These are phyloP conservation scores for Fraxinus excelsior DNA, from an alignment of 257 asterid species.

Conservation along the genomic window DNA sequence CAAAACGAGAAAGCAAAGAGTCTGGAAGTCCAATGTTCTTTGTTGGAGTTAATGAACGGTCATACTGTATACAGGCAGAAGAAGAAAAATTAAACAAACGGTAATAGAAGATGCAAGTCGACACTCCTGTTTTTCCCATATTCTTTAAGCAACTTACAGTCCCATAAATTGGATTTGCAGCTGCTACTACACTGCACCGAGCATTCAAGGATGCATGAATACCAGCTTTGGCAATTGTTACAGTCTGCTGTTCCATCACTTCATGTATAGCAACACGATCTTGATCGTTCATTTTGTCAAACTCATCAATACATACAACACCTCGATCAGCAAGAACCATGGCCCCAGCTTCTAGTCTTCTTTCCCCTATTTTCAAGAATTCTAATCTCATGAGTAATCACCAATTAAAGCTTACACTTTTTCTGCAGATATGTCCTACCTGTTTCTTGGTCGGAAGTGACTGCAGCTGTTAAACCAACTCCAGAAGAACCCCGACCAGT, in stretches of 20 bases:
- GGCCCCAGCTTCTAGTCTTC: slow-evolving; percentile 97
- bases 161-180: slow-evolving; percentile 99
- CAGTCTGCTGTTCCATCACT: slow-evolving; percentile 99
- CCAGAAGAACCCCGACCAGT: slow-evolving; percentile 99
- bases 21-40: slow-evolving; percentile 98
- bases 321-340: slow-evolving; percentile 99
- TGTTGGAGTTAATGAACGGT: slow-evolving; percentile 93
- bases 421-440: slow-evolving; percentile 45
- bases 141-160: slow-evolving; percentile 62
- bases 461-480: slow-evolving; percentile 99
- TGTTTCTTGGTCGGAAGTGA: slow-evolving; percentile 97
- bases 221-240: slow-evolving; percentile 99
- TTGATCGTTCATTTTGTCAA: slow-evolving; percentile 97
- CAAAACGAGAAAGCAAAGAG: slow-evolving; percentile 97
- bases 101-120: slow-evolving; percentile 1
- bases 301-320: slow-evolving; percentile 95
- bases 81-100: slow-evolving; percentile 13
- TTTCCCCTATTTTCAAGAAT: slow-evolving; percentile 56
- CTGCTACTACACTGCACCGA: slow-evolving; percentile 97
- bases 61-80: slow-evolving; percentile 63
- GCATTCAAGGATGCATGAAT: slow-evolving; percentile 98
- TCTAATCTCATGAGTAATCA: slow-evolving; percentile 24
- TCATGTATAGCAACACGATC: slow-evolving; percentile 99
- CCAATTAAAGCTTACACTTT: slow-evolving; percentile 5
- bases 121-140: background rate